These are phyloP conservation scores for Nelumbo lutea DNA, from an alignment of 164 flowering plant species.

Conservation along the genomic window DNA sequence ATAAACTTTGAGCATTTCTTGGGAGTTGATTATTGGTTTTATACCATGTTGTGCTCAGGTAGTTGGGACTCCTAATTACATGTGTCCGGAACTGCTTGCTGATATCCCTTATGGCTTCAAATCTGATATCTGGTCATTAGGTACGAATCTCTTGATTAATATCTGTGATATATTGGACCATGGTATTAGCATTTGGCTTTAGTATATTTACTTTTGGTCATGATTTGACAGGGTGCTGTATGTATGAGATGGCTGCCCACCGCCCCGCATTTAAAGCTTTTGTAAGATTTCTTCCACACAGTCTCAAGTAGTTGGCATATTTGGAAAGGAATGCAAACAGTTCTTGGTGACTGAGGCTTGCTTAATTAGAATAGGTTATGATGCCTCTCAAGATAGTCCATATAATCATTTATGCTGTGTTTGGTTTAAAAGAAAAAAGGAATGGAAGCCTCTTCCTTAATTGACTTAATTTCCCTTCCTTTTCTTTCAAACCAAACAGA, in stretches of 20 bases:
- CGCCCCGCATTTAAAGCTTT: slow-evolving; percentile 99
- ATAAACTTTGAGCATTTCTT: neutral
- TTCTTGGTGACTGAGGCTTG: neutral
- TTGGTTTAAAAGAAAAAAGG: too few relatives aligned
- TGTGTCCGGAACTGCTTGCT: slow-evolving; percentile 99
- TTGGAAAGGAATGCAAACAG: neutral
- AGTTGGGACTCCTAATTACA: slow-evolving; percentile 99
- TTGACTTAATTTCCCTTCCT: too few relatives aligned
- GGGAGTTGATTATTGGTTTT: neutral
- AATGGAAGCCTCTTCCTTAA: too few relatives aligned
- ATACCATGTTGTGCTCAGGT: slow-evolving; percentile 41
- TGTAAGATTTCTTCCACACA: slow-evolving; percentile 43
- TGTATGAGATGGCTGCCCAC: slow-evolving; percentile 99
- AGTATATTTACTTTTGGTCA: neutral
- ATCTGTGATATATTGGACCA: neutral
- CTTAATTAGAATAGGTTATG: neutral
- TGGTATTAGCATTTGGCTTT: neutral
- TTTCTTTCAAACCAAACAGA: too few relatives aligned
- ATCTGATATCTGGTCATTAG: slow-evolving; percentile 98
- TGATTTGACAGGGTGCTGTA: slow-evolving; percentile 78
- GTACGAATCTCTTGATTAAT: slow-evolving; percentile 31
- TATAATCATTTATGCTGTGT: too few relatives aligned
- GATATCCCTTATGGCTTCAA: slow-evolving; percentile 99
- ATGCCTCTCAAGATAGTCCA: too few relatives aligned
- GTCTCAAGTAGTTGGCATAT: too few relatives aligned